Evolutionary conservation across 1,139 yeast genomes (phyloP), one percentile per base, ranked within the genome.

Genomic region (Eremothecium sinecaudum): DNA sequence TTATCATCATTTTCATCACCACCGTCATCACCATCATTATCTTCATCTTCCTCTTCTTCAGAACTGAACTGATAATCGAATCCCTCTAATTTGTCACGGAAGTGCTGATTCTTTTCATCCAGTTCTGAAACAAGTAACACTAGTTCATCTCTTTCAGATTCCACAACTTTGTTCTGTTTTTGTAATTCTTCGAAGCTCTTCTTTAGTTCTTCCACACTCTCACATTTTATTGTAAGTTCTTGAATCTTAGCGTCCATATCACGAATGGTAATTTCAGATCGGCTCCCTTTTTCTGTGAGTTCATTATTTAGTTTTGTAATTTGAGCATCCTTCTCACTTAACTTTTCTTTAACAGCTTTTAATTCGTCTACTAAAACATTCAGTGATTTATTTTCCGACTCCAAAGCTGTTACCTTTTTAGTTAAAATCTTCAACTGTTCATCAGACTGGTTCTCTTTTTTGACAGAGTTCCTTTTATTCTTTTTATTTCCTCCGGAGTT

Each of bases 121-220:
- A 81, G 61, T 29, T 81, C 93, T 10, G 79, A 68, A 59, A 84
- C 72, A 27, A 83, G 61, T 27, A 81, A 61, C 77, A 83, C 72
- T 42, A 83, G 58, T 38, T 82, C 94, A 50, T 84, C 94, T 10
- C 79, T 53, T 32, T 82, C 93, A 6, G 54, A 42, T 24, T 27
- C 30, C 8, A n/a, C 23, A 28, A 7, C 7, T 18, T 28, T 15
- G 8, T 28, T 18, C 12, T 18, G 23, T 19, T 19, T 10, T 25
- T 25, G n/a, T 25, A 25, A 13, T 3, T 9, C 15, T n/a, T 6
- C 18, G 6, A 25, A 9, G 12, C 11, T n/a, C 11, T 10, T 7
- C 10, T 5, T 25, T 3, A 25, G 18, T 17, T 13, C 7, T 8
- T 5, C 18, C 8, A 10, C 21, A 10, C 10, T 10, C 21, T 8